A percentile compares a stretch with the other conserved stretches of the same genome.
phyloP scores from a whole-genome alignment of 2,329 filamentous ascomycete genomes.

The Ophiobolus disseminans region DNA sequence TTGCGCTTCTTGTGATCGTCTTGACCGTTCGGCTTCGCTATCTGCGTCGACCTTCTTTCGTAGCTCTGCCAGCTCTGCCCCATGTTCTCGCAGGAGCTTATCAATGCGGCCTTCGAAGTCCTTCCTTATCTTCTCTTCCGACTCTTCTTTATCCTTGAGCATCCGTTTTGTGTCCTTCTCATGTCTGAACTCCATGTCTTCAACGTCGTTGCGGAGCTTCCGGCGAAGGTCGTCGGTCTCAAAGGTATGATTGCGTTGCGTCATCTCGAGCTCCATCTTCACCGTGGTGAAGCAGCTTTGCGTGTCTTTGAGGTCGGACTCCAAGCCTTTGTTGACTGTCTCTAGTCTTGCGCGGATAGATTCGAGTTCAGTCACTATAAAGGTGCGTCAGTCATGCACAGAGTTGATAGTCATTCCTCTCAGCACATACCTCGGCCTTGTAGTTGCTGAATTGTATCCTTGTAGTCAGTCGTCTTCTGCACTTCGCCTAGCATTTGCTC shows the following conservation, averaged over 20 bases:
- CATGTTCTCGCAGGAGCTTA: slow-evolving; percentile 65
- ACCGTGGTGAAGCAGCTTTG: slow-evolving; percentile 60
- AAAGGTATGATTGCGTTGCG: slow-evolving; percentile 59
- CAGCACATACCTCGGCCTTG: slow-evolving; percentile 78
- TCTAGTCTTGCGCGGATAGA: slow-evolving; percentile 58
- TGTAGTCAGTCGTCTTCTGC: slow-evolving; percentile 71
- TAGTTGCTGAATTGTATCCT: slow-evolving; percentile 75
- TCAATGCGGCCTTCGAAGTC: slow-evolving; percentile 63
- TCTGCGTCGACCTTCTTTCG: slow-evolving; percentile 69
- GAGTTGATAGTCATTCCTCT: not conserved
- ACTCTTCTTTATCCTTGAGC: slow-evolving; percentile 57
- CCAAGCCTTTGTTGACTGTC: slow-evolving; percentile 62
- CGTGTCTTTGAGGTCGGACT: slow-evolving; percentile 71
- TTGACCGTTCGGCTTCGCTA: slow-evolving; percentile 69
- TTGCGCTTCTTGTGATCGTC: slow-evolving; percentile 67
- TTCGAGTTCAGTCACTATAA: slow-evolving; percentile 64
- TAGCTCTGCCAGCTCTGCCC: slow-evolving; percentile 71
- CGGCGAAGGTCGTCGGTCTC: slow-evolving; percentile 60
- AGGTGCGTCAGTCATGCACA: slow-evolving; percentile 3
- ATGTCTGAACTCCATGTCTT: slow-evolving; percentile 62
- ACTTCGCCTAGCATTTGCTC: slow-evolving; percentile 74
- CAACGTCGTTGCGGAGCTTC: slow-evolving; percentile 63
- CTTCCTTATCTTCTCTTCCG: slow-evolving; percentile 52
- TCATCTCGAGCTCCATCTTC: slow-evolving; percentile 60
- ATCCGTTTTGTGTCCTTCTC: slow-evolving; percentile 65